Base-by-base conservation (phyloP, 805 yeast species). In the Lipomyces chichibuensis region DNA sequence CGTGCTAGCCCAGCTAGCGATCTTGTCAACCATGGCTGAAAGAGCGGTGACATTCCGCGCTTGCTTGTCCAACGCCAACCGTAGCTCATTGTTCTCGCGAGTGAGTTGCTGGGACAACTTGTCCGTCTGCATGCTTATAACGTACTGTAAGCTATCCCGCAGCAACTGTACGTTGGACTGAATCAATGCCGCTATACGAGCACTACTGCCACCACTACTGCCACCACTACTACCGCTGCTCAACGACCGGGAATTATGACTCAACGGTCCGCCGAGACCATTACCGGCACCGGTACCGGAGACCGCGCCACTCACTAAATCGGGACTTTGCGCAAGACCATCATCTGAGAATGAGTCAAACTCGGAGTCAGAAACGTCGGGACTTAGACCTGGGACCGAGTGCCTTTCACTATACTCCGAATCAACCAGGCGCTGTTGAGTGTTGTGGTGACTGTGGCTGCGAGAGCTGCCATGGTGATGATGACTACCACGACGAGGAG, bases 311-410 rank as follows among this genome's bases (percentile, higher is more conserved):
- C 8, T 25, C 23, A 60, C 20, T 17, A 54, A 11, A 27, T 54
- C 63, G 20, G 63, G 37, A 20, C 35, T n/a, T 20, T 55, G 58
- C 4, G 27, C n/a, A 32, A 60, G 25, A 17, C 71, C 65, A 46
- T 65, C 69, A 29, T 67, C 71, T 5, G 71, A 67, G 49, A 39
- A 60, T 13, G 65, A 61, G 46, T 67, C 71, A 27, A 65, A 51
- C 14, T 65, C 71, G 3, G 71, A 67, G 35, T 67, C 71, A 17
- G 71, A 67, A 32, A 60, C 33, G 39, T 67, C 71, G 17, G 71
- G 66, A 32, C 62, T 57, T 14, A 67, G 46, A 13, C 57, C 71
- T 7, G 69, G 69, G n/a, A 67, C 59, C 4, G 63, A 2, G 46
- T 43, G 51, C 8, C 67, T 49, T 27, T 64, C 64, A 9, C 60